phyloP scores from a whole-genome alignment of 2,329 filamentous ascomycete genomes.

The Moelleriella libera region DNA sequence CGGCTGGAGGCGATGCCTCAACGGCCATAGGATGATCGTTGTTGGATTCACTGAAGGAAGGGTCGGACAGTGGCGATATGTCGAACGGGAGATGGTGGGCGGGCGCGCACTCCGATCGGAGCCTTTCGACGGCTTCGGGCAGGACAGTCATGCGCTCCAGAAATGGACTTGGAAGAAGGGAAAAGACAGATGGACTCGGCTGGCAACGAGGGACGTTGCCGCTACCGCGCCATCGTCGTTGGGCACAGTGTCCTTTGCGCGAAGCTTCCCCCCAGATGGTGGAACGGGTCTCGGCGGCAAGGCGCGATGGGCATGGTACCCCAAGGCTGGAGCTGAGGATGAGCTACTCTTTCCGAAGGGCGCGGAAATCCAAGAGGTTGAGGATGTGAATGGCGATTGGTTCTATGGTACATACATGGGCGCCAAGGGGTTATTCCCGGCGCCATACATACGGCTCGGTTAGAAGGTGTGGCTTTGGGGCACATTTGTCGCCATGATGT shows the following conservation, averaged over 20 bases:
- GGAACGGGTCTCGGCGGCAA: slow-evolving; percentile 50
- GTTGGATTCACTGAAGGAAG: slow-evolving; percentile 59
- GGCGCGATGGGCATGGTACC: slow-evolving; percentile 70
- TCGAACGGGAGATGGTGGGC: slow-evolving; percentile 63
- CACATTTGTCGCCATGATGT: not conserved
- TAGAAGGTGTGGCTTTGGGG: not conserved
- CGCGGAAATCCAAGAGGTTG: slow-evolving; percentile 69
- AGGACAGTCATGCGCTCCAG: slow-evolving; percentile 21
- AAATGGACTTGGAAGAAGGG: slow-evolving; percentile 38
- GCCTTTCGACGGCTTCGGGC: slow-evolving; percentile 22
- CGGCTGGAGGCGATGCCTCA: slow-evolving; percentile 73
- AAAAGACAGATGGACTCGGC: slow-evolving; percentile 24
- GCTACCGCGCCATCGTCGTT: slow-evolving; percentile 22
- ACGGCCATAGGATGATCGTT: slow-evolving; percentile 73
- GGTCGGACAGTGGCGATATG: slow-evolving; percentile 51
- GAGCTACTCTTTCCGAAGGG: slow-evolving; percentile 75
- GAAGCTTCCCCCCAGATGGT: slow-evolving; percentile 57
- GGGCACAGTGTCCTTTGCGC: slow-evolving; percentile 12
- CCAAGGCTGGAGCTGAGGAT: slow-evolving; percentile 47
- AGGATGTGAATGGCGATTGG: slow-evolving; percentile 87
- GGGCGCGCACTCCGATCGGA: slow-evolving; percentile 55
- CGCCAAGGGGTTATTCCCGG: slow-evolving; percentile 64
- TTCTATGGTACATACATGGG: slow-evolving; percentile 79
- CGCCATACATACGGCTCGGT: slow-evolving; percentile 45
- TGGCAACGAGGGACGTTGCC: slow-evolving; percentile 37